These are phyloP conservation scores for Chloropicon primus DNA, from an alignment of 139 green algal genomes.

Conservation along the genomic window DNA sequence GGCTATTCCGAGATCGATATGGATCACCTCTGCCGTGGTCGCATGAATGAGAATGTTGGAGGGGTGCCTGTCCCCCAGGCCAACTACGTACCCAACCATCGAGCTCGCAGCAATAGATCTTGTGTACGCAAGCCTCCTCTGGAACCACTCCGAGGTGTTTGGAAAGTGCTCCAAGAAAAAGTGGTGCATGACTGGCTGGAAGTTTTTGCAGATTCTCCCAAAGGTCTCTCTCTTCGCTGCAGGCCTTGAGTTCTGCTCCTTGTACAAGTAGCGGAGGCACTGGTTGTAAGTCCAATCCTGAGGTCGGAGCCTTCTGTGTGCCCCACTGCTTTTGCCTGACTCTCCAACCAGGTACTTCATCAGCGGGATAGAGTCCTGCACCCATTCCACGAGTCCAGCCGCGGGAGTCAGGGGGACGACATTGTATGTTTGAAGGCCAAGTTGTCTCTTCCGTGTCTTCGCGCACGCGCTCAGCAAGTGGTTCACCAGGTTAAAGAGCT, in stretches of 20 bases:
- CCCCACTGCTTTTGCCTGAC: conserved; percentile 7
- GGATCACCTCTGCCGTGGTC: conserved; percentile 69
- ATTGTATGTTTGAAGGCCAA: conserved; percentile 75
- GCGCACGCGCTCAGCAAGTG: conserved; percentile 41
- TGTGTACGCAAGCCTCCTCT: conserved; percentile 55
- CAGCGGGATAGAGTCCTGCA: conserved; percentile 68
- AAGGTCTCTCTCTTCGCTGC: conserved; percentile 7
- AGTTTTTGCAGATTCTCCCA: conserved; percentile 23
- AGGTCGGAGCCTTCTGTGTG: conserved; percentile 22
- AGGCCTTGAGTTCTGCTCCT: not conserved
- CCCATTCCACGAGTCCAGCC: conserved; percentile 83
- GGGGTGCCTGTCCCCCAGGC: conserved; percentile 72
- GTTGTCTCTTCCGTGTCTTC: conserved; percentile 27
- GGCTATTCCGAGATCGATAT: conserved; percentile 96
- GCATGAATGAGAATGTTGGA: conserved; percentile 86
- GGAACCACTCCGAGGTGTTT: conserved; percentile 55
- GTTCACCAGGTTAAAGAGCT: conserved; percentile 86
- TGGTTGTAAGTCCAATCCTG: conserved; percentile 19
- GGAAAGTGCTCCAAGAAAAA: conserved; percentile 87
- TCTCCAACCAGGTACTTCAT: conserved; percentile 40
- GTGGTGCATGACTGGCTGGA: conserved; percentile 71
- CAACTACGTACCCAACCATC: conserved; percentile 79
- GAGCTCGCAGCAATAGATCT: conserved; percentile 62
- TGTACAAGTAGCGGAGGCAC: conserved; percentile 14
- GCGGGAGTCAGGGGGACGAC: conserved; percentile 78